Evolutionary conservation across 345 rosid genomes (phyloP).

Genomic region (Eutrema yunnanense): DNA sequence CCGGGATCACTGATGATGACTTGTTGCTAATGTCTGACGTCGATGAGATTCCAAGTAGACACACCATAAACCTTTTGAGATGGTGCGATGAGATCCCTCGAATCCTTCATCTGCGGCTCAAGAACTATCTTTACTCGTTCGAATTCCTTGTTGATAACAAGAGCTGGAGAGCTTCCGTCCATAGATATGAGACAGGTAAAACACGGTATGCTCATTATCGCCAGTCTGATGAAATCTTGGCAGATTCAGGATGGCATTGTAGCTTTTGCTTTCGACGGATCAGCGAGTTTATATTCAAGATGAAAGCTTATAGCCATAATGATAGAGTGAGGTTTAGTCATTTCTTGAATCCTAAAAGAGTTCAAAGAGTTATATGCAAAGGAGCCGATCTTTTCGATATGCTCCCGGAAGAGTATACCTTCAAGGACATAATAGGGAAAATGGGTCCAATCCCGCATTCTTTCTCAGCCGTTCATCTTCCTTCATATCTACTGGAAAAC

Average conservation of each 20-base stretch:
- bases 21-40: constrained; percentile 85
- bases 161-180: constrained; percentile 91
- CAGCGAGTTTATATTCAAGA: constrained; percentile 68
- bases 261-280: constrained; percentile 70
- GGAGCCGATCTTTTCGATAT: constrained; percentile 75
- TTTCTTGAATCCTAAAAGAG: constrained; percentile 58
- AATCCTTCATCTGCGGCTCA: constrained; percentile 62
- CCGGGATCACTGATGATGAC: constrained; percentile 82
- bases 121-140: constrained; percentile 82
- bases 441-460: constrained; percentile 84
- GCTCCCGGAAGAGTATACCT: constrained; percentile 78
- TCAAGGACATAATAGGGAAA: constrained; percentile 67
- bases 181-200: constrained; percentile 56
- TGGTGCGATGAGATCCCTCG: constrained; percentile 79
- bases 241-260: constrained; percentile 85
- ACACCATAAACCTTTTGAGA: constrained; percentile 73
- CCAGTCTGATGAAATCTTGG: constrained; percentile 58
- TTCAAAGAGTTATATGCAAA: constrained; percentile 67
- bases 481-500: constrained; percentile 56
- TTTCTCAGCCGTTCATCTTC: constrained; percentile 70
- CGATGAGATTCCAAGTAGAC: constrained; percentile 87
- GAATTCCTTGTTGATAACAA: constrained; percentile 68
- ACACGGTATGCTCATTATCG: constrained; percentile 76
- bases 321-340: constrained; percentile 72
- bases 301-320: constrained; percentile 73